Percentiles rank a stretch among this genome's conserved stretches.
phyloP scores from a whole-genome alignment of 768 basidiomycete species.

The Tricholoma flavovirens region DNA sequence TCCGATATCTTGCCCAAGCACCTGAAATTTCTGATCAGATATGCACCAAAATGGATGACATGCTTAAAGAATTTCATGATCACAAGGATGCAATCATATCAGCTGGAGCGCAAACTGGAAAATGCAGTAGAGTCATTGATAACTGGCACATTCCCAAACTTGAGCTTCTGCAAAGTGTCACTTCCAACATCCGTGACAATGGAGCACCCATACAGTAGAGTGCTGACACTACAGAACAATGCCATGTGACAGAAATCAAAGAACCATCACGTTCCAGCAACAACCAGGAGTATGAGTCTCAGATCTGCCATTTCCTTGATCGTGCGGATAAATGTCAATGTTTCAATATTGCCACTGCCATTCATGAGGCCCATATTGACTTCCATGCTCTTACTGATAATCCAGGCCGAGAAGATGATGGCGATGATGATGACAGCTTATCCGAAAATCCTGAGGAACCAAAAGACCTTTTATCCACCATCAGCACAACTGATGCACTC shows the following conservation, averaged over 20 bases:
- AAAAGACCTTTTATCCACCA: background rate
- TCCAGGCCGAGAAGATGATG: background rate
- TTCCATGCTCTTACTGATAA: background rate
- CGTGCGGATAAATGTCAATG: constrained; percentile 6
- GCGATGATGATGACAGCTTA: background rate
- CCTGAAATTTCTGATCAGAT: background rate
- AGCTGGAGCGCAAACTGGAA: background rate
- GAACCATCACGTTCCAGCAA: constrained; percentile 1
- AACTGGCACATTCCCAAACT: background rate
- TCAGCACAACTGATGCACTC: background rate
- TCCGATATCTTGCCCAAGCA: background rate
- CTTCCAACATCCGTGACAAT: constrained; percentile 1
- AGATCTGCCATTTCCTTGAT: constrained; percentile 9
- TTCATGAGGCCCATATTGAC: background rate
- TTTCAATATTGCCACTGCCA: constrained; percentile 6
- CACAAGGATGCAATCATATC: background rate
- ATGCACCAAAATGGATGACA: background rate
- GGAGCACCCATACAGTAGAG: constrained; percentile 6
- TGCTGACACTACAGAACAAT: constrained; percentile 6
- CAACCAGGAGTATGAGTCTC: constrained; percentile 7
- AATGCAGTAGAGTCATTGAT: background rate
- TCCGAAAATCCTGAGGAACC: background rate
- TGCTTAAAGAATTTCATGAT: background rate
- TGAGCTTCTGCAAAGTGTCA: background rate
- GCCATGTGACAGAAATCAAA: constrained; percentile 9